These are phyloP conservation scores for Trametes coccinea DNA, from an alignment of 768 basidiomycete genomes.

Conservation along the genomic window DNA sequence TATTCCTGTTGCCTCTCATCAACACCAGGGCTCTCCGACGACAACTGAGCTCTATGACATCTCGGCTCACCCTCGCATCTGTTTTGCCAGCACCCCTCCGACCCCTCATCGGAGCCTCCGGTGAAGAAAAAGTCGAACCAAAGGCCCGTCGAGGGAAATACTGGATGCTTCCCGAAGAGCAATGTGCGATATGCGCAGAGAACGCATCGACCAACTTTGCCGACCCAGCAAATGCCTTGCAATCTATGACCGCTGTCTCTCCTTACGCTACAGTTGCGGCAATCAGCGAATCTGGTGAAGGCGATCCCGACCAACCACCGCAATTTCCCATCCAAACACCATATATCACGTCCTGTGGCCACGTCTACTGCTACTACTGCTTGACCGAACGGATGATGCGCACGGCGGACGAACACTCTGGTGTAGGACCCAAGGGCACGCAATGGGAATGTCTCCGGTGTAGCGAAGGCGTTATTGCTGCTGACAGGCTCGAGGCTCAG, in stretches of 20 bases:
- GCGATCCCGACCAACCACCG: slow-evolving; percentile 44
- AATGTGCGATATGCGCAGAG: slow-evolving; percentile 91
- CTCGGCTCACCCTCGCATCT: slow-evolving; percentile 25
- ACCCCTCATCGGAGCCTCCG: slow-evolving; percentile 18
- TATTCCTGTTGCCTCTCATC: slow-evolving; percentile 88
- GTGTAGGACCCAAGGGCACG: slow-evolving; percentile 41
- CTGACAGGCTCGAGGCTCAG: slow-evolving; percentile 56
- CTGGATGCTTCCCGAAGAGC: slow-evolving; percentile 64
- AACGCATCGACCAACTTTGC: slow-evolving; percentile 63
- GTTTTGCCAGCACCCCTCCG: slow-evolving; percentile 38
- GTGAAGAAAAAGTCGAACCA: neutral
- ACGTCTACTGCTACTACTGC: slow-evolving; percentile 94
- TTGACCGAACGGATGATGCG: slow-evolving; percentile 80
- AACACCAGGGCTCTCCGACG: slow-evolving; percentile 67
- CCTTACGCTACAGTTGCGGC: slow-evolving; percentile 17
- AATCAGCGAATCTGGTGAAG: neutral
- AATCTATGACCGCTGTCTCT: slow-evolving; percentile 33
- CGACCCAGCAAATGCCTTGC: slow-evolving; percentile 53
- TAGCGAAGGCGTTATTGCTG: slow-evolving; percentile 59
- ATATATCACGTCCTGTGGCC: slow-evolving; percentile 81
- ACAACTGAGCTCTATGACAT: slow-evolving; percentile 43
- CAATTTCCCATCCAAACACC: slow-evolving; percentile 73
- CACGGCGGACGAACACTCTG: slow-evolving; percentile 56
- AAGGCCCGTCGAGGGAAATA: slow-evolving; percentile 54
- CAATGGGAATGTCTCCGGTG: slow-evolving; percentile 88